phyloP scores from a whole-genome alignment of 257 asterid species.

The Dorcoceras hygrometricum region DNA sequence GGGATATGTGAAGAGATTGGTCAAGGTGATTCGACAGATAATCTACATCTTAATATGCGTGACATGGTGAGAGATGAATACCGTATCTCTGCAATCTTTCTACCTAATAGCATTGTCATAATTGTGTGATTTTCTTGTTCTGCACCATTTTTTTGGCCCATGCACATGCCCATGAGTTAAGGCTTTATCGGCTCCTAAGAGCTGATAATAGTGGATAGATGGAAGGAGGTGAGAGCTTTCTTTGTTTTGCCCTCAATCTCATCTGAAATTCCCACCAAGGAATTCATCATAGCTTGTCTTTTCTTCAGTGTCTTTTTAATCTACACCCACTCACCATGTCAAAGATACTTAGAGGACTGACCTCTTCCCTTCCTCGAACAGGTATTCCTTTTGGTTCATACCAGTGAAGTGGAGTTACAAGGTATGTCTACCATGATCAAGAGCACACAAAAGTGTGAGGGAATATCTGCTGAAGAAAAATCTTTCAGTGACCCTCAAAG shows the following conservation, averaged over 20 bases:
- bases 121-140: conserved; percentile 12
- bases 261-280: background rate
- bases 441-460: conserved; percentile 31
- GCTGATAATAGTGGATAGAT: background rate
- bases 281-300: background rate
- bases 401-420: conserved; percentile 46
- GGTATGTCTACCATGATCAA: conserved; percentile 40
- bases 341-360: conserved; percentile 22
- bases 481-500: conserved; percentile 32
- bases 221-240: background rate
- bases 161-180: background rate
- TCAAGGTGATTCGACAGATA: conserved; percentile 62
- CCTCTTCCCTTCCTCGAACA: conserved; percentile 34
- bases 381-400: conserved; percentile 85
- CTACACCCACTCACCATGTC: conserved; percentile 14
- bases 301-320: conserved; percentile 17
- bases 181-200: background rate
- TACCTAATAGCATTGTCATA: background rate
- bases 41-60: conserved; percentile 81
- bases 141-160: background rate
- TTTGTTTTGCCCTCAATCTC: background rate
- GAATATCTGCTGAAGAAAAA: conserved; percentile 44
- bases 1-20: conserved; percentile 68
- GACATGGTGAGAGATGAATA: conserved; percentile 64
- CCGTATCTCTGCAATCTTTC: conserved; percentile 13